Conservation (phyloP, 106 monocot species). For the Chionographis japonica region DNA sequence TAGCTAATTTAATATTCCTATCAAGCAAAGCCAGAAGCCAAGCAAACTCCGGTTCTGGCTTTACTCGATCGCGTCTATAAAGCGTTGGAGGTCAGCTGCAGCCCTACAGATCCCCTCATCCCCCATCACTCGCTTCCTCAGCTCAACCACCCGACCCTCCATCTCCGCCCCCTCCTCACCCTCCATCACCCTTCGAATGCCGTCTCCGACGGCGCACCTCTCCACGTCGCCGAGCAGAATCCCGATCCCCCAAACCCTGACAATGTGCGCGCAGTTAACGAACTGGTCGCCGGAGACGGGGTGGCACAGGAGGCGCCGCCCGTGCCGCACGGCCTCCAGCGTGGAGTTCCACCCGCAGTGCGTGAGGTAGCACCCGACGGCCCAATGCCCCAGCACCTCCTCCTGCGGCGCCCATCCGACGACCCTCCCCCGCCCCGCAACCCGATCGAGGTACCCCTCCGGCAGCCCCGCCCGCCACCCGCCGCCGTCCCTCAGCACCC, state of each 20-base stretch:
- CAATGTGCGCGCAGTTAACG: conserved; percentile 40
- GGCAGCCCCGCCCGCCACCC: conserved; percentile 36
- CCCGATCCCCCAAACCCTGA: conserved; percentile 48
- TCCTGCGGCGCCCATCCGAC: conserved; percentile 65
- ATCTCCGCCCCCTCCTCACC: conserved; percentile 21
- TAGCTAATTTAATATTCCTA: no score
- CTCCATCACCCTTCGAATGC: conserved; percentile 29
- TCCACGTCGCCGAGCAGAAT: conserved; percentile 3
- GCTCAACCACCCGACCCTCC: conserved; percentile 4
- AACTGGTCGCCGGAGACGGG: conserved; percentile 56
- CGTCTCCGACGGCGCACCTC: conserved; percentile 2
- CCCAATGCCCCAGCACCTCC: conserved; percentile 35
- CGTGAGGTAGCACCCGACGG: conserved; percentile 47
- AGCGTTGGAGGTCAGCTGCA: conserved; percentile 11
- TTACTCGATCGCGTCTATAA: conserved; percentile 8
- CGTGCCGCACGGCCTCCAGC: conserved; percentile 42
- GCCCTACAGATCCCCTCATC: conserved; percentile 4
- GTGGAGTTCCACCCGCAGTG: conserved; percentile 82
- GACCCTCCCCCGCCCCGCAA: conserved; percentile 27
- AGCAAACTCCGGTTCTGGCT: no score
- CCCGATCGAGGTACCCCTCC: conserved; percentile 18
- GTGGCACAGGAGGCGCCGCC: conserved; percentile 37
- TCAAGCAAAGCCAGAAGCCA: no score
- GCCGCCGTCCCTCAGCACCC: conserved; percentile 36
- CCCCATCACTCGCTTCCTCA: conserved; percentile 19